Evolutionary conservation across 768 basidiomycete genomes (phyloP), one percentile per base, ranked within the genome.

Genomic region (Kwoniella sp.): DNA sequence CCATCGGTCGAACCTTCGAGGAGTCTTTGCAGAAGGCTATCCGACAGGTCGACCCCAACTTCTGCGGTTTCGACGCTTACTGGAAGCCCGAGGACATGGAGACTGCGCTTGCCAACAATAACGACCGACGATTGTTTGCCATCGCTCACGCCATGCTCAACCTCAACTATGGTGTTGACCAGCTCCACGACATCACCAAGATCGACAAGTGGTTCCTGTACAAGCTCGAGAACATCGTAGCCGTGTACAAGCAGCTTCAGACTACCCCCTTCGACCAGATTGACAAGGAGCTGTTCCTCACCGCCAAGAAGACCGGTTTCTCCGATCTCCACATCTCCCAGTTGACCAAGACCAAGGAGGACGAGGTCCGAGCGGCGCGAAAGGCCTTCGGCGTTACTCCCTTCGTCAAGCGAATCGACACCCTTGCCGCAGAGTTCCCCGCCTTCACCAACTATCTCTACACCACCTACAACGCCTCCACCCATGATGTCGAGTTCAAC

Each of bases 181-280:
- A 81, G 59, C 73, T 99, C 33, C 89, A 96, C 70, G 86, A 91
- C 45, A 75, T 99, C 65, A 98, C 95, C 57, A 98, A 96, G 80
- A 98, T 98, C 65, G 93, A 96, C 81, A 90, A 91, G 82, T 98
- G 95, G 95, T 99, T 89, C 82, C 78, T 99, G 53, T 85, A 95
- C 82, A 99, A 98, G 79, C 86, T 99, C 46, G 92, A 98, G 78
- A 99, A 98, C 76, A 96, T 99, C 54, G 90, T 98, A 50, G 83
- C 85, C 65, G 89, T 91, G 0, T 85, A 86, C 70, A 83, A 82
- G 59, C 79, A 80, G 5, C 78, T 99, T 34, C 84, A 85, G 69
- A 79, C 80, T 26, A 83, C 83, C 27, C 81, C 85, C 19, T 73
- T 95, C 45, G 82, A 85, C 22, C 78, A 80, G 7, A 79, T 92